Conservation (phyloP, 257 asterid genomes). For the Plantago elongata region DNA sequence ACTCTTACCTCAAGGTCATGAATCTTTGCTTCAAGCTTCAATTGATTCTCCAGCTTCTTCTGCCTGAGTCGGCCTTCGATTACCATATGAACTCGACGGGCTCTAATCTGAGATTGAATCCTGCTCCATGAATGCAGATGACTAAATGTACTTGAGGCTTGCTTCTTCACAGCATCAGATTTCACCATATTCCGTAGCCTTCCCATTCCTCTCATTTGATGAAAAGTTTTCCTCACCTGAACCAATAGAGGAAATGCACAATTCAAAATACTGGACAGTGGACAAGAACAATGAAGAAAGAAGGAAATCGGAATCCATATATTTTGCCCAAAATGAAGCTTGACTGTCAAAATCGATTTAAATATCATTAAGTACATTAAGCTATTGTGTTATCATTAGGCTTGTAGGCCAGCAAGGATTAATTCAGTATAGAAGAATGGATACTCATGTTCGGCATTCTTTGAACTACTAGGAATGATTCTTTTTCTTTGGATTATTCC, state of each 20-base stretch:
- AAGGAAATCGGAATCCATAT: no score
- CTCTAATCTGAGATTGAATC: slow-evolving; percentile 64
- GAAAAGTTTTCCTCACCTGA: slow-evolving; percentile 67
- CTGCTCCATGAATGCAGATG: slow-evolving; percentile 71
- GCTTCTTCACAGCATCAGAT: slow-evolving; percentile 54
- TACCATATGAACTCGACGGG: slow-evolving; percentile 72
- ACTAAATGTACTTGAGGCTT: slow-evolving; percentile 61
- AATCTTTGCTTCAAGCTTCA: slow-evolving; percentile 84
- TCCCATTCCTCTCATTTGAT: slow-evolving; percentile 43
- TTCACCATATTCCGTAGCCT: slow-evolving; percentile 58
- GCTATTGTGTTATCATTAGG: no score
- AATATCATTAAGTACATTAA: no score
- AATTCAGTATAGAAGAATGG: no score
- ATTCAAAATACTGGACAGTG: neutral
- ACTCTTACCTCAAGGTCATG: slow-evolving; percentile 72
- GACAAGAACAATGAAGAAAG: no score
- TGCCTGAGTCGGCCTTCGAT: slow-evolving; percentile 65
- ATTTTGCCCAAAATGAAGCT: neutral
- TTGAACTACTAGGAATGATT: no score
- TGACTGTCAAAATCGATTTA: neutral
- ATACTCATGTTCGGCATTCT: no score
- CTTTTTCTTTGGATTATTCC: no score
- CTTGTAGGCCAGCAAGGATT: no score
- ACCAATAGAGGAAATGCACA: slow-evolving; percentile 19
- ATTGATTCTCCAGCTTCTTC: slow-evolving; percentile 72